Conservation (phyloP, 805 yeast genomes). For the Suhomyces tanzawaensis region DNA sequence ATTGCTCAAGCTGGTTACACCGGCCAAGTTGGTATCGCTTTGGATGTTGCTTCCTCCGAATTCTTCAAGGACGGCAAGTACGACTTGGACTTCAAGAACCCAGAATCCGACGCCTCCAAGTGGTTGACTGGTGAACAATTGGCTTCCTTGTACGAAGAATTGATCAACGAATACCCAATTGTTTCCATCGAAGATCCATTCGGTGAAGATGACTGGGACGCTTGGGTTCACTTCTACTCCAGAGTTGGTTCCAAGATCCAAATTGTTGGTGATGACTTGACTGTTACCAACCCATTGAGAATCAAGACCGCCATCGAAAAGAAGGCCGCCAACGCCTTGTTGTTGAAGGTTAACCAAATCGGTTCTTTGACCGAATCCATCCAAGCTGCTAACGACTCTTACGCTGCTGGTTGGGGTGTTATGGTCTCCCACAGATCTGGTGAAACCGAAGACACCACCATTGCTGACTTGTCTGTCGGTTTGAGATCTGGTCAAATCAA, state of each 20-base stretch:
- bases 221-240: constrained; percentile 88
- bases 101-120: constrained; percentile 83
- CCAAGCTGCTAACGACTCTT: constrained; percentile 94
- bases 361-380: constrained; percentile 96
- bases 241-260: constrained; percentile 68
- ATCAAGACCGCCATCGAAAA: constrained; percentile 93
- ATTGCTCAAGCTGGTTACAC: constrained; percentile 94
- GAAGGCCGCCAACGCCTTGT: constrained; percentile 92
- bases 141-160: constrained; percentile 76
- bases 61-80: constrained; percentile 95
- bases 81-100: constrained; percentile 98
- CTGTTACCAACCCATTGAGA: constrained; percentile 96
- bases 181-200: constrained; percentile 98
- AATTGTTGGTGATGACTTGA: constrained; percentile 97
- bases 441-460: constrained; percentile 98
- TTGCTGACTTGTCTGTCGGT: constrained; percentile 97
- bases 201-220: constrained; percentile 99
- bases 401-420: constrained; percentile 98
- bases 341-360: constrained; percentile 98
- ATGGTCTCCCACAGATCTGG: constrained; percentile 99
- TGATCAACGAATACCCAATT: constrained; percentile 91
- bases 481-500: constrained; percentile 97
- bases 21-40: constrained; percentile 87
- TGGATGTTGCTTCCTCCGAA: constrained; percentile 97
- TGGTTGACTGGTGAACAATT: constrained; percentile 89